A percentile compares a stretch with the other conserved stretches of the same genome.
Evolutionary conservation across 2,329 filamentous ascomycete species (phyloP).

Genomic region (Talaromyces sp.): DNA sequence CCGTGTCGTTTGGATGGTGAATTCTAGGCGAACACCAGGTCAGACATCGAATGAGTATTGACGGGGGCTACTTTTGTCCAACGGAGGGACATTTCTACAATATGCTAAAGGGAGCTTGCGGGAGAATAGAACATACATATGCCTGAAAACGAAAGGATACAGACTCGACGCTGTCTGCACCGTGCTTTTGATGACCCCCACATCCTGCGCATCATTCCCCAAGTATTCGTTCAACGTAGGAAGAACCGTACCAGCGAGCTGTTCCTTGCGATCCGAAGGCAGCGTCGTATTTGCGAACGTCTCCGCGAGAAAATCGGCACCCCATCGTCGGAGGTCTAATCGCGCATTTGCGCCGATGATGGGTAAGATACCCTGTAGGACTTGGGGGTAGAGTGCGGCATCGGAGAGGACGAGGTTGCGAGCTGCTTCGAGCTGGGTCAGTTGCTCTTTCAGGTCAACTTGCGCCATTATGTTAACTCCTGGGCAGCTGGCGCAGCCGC

Average conservation of each 20-base stretch:
- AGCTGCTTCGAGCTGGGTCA: constrained; percentile 84
- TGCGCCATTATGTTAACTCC: constrained; percentile 50
- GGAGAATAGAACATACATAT: constrained; percentile 70
- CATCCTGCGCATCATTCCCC: constrained; percentile 71
- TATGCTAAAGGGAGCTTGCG: constrained; percentile 1
- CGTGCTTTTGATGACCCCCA: constrained; percentile 75
- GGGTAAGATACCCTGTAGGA: constrained; percentile 88
- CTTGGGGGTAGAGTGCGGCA: constrained; percentile 82
- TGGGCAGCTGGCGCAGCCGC: not conserved
- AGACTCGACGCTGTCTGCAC: constrained; percentile 88
- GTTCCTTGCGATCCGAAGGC: constrained; percentile 72
- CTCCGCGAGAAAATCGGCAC: constrained; percentile 91
- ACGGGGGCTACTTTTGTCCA: not conserved
- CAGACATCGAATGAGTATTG: constrained; percentile 22
- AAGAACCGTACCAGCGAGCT: constrained; percentile 71
- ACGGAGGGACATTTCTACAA: not conserved
- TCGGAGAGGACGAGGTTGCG: constrained; percentile 86
- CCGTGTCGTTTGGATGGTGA: constrained; percentile 75
- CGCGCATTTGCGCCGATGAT: constrained; percentile 74
- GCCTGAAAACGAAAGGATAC: constrained; percentile 85
- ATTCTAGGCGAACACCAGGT: constrained; percentile 58
- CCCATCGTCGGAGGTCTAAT: constrained; percentile 88
- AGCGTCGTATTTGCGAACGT: constrained; percentile 91
- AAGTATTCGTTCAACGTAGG: constrained; percentile 70
- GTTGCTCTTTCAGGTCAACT: constrained; percentile 66